Evolutionary conservation across 768 basidiomycete species (phyloP), one percentile per base, ranked within the genome.

Genomic region (Mycena kentingensis): DNA sequence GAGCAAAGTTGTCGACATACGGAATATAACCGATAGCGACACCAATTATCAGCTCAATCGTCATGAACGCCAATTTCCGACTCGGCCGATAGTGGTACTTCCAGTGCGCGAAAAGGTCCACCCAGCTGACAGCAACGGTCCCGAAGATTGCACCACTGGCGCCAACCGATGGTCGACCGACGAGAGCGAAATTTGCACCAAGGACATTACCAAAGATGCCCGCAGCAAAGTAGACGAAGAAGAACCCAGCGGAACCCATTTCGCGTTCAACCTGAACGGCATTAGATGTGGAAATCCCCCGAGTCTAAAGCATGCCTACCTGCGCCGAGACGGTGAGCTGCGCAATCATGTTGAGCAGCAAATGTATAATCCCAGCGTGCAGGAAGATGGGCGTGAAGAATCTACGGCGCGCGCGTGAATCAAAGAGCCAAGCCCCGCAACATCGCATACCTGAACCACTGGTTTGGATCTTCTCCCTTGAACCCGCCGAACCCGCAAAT

Each of bases 321-420:
- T 90, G 85, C 29, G 87, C 89, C 6, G 87, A 88, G n/a, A 89
- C 72, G 0, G 81, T 82, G 51, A 89, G 67, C 61, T 96, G 95
- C 13, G 87, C 94, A 25, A 95, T 66, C 85, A 98, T 88, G 65
- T 99, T 99, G 54, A 99, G 65, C 4, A 87, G 59, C 29, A 96
- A 77, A 66, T 99, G 96, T n/a, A 99, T 76, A 51, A 99, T 77
- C n/a, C 96, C 96, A 11, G 93, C 97, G 61, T 98, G 96, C 5
- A 98, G 71, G 65, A 98, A 97, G 45, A 96, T 88, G 8, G 94
- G 81, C 2, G 86, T 84, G 60, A 94, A 87, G 64, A 95, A 95
- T 57, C 91, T 89, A 60, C 41, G n/a, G n/a, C n/a, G n/a, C n/a
- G n/a, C n/a, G n/a, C n/a, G n/a, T n/a, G n/a, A n/a, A n/a, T n/a